Conservation (phyloP, 140 eudicot species). For the Anethum foeniculum region DNA sequence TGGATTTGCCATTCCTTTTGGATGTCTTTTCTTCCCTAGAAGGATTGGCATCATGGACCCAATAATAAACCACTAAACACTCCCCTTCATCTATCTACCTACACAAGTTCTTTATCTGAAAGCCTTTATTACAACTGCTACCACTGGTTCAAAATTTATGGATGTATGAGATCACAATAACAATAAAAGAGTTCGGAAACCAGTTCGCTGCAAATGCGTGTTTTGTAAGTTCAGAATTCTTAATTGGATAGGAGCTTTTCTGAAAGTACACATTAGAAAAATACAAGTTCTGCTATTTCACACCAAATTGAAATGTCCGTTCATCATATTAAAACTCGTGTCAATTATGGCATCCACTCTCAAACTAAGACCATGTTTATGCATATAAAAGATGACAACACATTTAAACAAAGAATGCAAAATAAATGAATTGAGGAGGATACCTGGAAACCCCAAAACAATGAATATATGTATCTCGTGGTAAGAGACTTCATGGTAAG, state of each 20-base stretch:
- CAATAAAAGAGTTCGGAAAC: too few species aligned
- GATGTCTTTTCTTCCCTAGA: too few species aligned
- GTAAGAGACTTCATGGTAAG: constrained; percentile 35
- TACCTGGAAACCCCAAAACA: constrained; percentile 99
- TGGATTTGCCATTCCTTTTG: not conserved
- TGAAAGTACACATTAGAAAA: not conserved
- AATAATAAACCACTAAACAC: too few species aligned
- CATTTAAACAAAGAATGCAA: not conserved
- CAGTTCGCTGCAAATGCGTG: too few species aligned
- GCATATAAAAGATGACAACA: not conserved
- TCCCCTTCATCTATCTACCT: too few species aligned
- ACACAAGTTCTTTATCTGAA: too few species aligned
- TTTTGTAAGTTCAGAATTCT: too few species aligned
- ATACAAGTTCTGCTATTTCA: not conserved
- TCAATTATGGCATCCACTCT: not conserved
- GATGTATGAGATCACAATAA: too few species aligned
- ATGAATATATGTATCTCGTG: constrained; percentile 69
- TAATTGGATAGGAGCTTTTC: too few species aligned
- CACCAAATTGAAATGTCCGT: not conserved
- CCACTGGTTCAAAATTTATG: too few species aligned
- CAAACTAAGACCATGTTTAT: not conserved
- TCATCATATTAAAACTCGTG: not conserved
- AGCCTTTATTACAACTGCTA: too few species aligned
- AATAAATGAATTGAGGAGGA: not conserved
- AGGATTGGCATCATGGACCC: too few species aligned